Evolutionary conservation across 768 basidiomycete species (phyloP), one percentile per base, ranked within the genome.

Genomic region (Pilatotrama ljubarskyi): DNA sequence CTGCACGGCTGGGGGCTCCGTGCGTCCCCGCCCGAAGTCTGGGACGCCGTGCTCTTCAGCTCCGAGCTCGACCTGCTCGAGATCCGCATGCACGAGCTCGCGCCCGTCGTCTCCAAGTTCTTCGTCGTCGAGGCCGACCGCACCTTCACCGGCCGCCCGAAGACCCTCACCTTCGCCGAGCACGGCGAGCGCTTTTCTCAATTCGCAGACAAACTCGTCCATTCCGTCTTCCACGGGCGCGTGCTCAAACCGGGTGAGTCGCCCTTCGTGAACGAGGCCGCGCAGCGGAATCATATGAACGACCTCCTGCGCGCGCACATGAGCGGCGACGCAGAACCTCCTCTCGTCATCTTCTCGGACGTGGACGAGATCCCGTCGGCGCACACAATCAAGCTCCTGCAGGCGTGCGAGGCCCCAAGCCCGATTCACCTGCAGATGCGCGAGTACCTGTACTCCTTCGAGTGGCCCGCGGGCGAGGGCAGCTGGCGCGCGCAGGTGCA

Each of bases 1-100:
- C 69, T 86, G 13, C 86, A 88, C 61, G 80, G 81, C 20, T 88
- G 84, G 84, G 60, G 71, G n/a, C 54, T 69, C 53, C 75, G 84
- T 43, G 61, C 65, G 40, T 47, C 60, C 29, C 14, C 29, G 14
- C 68, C 65, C 43, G 72, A 73, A 29, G 65, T 83, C 44, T 80
- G 79, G 73, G 85, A 86, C 64, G 82, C 84, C 4, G 78, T 86
- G 42, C 73, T 88, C 54, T 81, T 87, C 77, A 83, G 80, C 75
- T 84, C 78, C 59, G 85, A 88, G 66, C 72, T 87, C 32, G 86
- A 87, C 66, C 73, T 88, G 25, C 69, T 87, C 49, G 85, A 87
- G 68, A 80, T 87, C 54, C 80, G 86, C 20, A 71, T 87, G 73
- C 74, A 84, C 71, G 86, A 88, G 70, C 76, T 86, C 51, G 78